Evolutionary conservation across 2,329 filamentous ascomycete genomes (phyloP).

Genomic region (Aspergillus viridinutans): DNA sequence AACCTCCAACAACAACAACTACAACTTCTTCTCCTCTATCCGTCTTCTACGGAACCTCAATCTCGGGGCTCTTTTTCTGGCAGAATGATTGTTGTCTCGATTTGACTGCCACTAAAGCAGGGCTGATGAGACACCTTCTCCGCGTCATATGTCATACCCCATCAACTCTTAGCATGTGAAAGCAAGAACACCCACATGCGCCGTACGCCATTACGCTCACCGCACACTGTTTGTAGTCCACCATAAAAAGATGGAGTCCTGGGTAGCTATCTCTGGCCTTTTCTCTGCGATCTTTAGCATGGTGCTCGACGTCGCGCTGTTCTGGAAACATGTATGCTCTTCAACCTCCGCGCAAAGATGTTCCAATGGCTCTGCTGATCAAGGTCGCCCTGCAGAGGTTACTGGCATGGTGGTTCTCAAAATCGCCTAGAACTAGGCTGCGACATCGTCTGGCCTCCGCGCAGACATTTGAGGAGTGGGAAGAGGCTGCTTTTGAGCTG

Average conservation of each 20-base stretch:
- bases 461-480: constrained; percentile 77
- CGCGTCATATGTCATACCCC: neutral
- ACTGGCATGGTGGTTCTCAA: constrained; percentile 62
- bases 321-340: constrained; percentile 57
- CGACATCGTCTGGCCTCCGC: constrained; percentile 63
- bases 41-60: neutral
- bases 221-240: neutral
- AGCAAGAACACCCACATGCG: constrained; percentile 3
- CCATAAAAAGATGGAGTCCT: constrained; percentile 19
- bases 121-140: neutral
- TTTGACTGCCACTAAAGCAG: neutral
- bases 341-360: neutral
- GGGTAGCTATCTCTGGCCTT: constrained; percentile 23
- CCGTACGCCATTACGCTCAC: neutral
- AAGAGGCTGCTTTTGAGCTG: constrained; percentile 75
- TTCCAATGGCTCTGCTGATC: neutral
- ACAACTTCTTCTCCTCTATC: neutral
- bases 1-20: neutral
- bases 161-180: constrained; percentile 15
- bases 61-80: neutral
- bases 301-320: constrained; percentile 57
- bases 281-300: constrained; percentile 50
- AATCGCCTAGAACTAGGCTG: constrained; percentile 62
- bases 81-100: neutral
- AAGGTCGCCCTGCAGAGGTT: constrained; percentile 54